Conservation (phyloP, 2,329 filamentous ascomycete genomes). For the Neurospora crassa region DNA sequence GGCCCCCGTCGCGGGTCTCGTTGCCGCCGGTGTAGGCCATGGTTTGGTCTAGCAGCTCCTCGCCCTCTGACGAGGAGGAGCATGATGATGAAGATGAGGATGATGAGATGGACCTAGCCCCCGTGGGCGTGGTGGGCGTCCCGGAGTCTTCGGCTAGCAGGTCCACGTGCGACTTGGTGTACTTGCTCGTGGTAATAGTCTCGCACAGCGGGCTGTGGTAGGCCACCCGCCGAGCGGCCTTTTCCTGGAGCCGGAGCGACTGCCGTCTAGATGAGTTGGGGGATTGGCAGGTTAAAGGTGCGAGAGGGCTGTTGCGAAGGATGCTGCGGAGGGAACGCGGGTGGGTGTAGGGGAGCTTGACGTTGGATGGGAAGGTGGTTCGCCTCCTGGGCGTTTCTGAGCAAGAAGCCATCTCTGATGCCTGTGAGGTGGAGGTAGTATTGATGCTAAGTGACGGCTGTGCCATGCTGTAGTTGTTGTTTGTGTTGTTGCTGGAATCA, state of each 20-base stretch:
- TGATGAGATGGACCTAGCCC: neutral
- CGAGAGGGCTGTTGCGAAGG: slow-evolving; percentile 55
- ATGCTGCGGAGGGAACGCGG: slow-evolving; percentile 53
- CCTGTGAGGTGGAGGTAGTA: slow-evolving; percentile 3
- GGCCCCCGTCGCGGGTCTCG: slow-evolving; percentile 50
- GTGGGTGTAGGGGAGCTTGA: slow-evolving; percentile 46
- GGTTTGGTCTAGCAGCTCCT: slow-evolving; percentile 37
- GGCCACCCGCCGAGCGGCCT: slow-evolving; percentile 45
- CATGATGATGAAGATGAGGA: slow-evolving; percentile 15
- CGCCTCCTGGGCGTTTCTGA: slow-evolving; percentile 30
- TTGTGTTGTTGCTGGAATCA: slow-evolving; percentile 1
- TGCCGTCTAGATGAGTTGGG: slow-evolving; percentile 44
- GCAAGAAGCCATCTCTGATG: slow-evolving; percentile 16
- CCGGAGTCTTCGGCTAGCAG: slow-evolving; percentile 45
- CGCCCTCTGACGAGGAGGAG: slow-evolving; percentile 26
- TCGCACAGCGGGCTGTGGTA: slow-evolving; percentile 55
- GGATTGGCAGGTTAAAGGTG: slow-evolving; percentile 39
- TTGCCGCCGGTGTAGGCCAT: slow-evolving; percentile 40
- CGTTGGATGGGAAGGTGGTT: slow-evolving; percentile 24
- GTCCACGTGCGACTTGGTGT: slow-evolving; percentile 54
- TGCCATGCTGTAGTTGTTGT: neutral
- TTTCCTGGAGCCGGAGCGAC: slow-evolving; percentile 45
- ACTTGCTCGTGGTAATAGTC: slow-evolving; percentile 53
- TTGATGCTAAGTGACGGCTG: slow-evolving; percentile 1
- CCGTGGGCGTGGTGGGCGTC: slow-evolving; percentile 34